Evolutionary conservation across 164 flowering plant genomes (phyloP), one percentile per base, ranked within the genome.

Genomic region (Dillenia suffruticosa): DNA sequence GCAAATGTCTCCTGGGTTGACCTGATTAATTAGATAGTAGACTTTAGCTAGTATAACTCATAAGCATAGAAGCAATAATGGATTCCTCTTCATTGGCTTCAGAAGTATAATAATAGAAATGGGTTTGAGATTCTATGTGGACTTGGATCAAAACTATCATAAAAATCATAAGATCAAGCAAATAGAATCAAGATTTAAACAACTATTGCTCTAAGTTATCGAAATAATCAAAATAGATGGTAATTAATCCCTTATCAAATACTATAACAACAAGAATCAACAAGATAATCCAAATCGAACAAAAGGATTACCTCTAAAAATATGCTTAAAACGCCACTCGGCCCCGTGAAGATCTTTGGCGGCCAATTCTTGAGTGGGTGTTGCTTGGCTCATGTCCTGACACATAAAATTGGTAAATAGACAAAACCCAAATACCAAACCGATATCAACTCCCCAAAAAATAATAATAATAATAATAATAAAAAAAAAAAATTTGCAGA

Each of bases 311-410:
- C 92, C 92, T 70, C 89, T 79, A 53, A 78, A 84, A 57, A 87
- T 83, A 72, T 87, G 89, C 70, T 81, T 83, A 60, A 84, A 87
- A 45, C 76, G 76, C 92, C 92, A 87, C 64, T 84, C 89, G 61
- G 67, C 76, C 12, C 92, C 92, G 67, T 84, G 92, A 54, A 87
- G 82, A 72, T 87, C 92, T 57, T 68, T 81, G 2, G 92, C 86
- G 48, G 54, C 72, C 65, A 87, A 68, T 51, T 87, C 92, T 57
- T 87, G 92, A 55, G 86, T 80, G 56, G 92, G 92, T 24, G 76
- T 83, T 51, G 75, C 66, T 65, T 80, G 86, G 61, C 44, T 76
- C 88, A 83, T 82, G 68, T 83, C 91, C 91, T 86, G 54, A 32
- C 40, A 32, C 40, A 32, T 32, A 32, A 5, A 32, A 32, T 32